Base-by-base conservation (phyloP, 805 yeast genomes). In the Zygotorulaspora chibaensis region DNA sequence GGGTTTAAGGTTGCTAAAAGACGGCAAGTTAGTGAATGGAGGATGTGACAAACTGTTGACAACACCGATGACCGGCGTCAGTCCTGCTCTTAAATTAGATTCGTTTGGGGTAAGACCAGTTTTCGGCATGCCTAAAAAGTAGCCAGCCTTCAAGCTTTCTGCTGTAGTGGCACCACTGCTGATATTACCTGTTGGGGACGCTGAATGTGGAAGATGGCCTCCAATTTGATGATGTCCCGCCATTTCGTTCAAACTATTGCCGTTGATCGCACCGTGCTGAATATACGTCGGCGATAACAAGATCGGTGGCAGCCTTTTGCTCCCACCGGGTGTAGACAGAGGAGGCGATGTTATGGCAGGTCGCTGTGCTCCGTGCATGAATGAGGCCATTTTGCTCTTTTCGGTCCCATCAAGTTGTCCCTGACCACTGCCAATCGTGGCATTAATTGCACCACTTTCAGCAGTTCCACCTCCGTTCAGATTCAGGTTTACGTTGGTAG, bases 21-120 rank as follows among this genome's bases (percentile, higher is more conserved):
- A 47, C 8, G 59, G 55, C 17, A 58, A 35, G 8, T 56, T 27
- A 13, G 55, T 57, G 37, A 45, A 53, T n/a, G 47, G 52, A 17
- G 45, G 47, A 12, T 47, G 51, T 11, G 38, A 10, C 20, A 33
- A 13, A 13, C 7, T 33, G 13, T 33, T 13, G 18, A 33, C 36
- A n/a, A 17, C 20, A 9, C 36, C 36, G 9, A 56, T 50, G 1
- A 81, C 86, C 0, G 90, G 90, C 0, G 90, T 82, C 23, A 83
- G 61, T 0, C 93, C 91, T 0, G 86, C 72, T 53, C 95, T 72
- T 40, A 87, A 54, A 40, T 80, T 75, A 4, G 87, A 77, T 59
- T 86, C 95, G 62, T 81, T 84, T 2, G 93, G 93, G 0, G 89
- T 83, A 38, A 87, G 68, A 0, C 88, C 91, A 0, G 86, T 65